Conservation (phyloP, 179 eudicot species). For the Actinidia arguta region DNA sequence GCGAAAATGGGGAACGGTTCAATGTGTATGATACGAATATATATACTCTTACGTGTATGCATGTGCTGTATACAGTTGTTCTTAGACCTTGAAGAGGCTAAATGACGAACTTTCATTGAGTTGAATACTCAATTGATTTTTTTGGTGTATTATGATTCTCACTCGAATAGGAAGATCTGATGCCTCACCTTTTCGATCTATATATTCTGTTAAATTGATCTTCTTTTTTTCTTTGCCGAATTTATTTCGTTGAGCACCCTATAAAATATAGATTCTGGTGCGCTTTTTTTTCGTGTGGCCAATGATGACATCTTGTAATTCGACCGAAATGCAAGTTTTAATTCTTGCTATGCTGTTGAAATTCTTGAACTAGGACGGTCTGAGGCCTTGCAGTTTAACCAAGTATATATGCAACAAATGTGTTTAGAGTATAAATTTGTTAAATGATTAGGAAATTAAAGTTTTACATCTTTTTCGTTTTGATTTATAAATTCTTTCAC, state of each 20-base stretch:
- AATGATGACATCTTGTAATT: conserved; percentile 21
- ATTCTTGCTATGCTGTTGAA: conserved; percentile 19
- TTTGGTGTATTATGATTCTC: conserved; percentile 30
- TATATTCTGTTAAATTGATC: rapidly evolving
- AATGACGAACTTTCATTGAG: conserved; percentile 29
- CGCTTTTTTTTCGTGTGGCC: neutral
- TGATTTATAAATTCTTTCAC: neutral
- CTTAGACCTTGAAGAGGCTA: conserved; percentile 13
- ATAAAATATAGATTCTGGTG: neutral
- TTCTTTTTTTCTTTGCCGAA: neutral
- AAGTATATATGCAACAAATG: neutral
- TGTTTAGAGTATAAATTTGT: neutral
- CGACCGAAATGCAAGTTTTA: conserved; percentile 20
- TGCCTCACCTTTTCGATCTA: conserved; percentile 14
- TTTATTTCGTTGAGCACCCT: neutral
- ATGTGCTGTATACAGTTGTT: neutral
- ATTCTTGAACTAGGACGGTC: conserved; percentile 39
- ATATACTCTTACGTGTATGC: too few relatives aligned
- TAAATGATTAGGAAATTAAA: conserved; percentile 1
- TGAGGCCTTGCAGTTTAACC: conserved; percentile 19
- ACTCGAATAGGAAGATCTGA: conserved; percentile 47
- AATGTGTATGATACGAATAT: too few relatives aligned
- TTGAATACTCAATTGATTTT: conserved; percentile 20
- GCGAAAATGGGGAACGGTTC: neutral
- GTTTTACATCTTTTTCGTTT: neutral